Base-by-base conservation (phyloP, 257 asterid genomes). In the Solanum ahanhuiri region DNA sequence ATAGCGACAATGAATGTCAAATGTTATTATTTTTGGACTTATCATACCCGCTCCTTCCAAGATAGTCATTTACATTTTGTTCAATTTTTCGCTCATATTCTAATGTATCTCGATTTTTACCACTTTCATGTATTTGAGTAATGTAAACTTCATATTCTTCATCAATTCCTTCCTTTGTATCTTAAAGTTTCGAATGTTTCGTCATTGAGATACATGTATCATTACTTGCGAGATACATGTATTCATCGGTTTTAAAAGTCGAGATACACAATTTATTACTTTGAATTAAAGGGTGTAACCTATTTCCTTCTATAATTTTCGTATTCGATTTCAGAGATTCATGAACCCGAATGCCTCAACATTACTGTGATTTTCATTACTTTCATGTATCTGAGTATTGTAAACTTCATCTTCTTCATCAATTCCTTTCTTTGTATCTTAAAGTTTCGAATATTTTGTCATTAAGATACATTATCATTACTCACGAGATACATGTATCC, bases 1-100 rank as follows among this genome's bases (percentile, higher is more conserved):
- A 95, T 98, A 2, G 98, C 98, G 6, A 94, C 98, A 22, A 93
- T 97, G 98, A 97, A 97, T 89, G 90, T 94, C 92, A 97, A 94
- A 90, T 97, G 92, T 92, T 63, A 77, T 87, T 64, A 60, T 75
- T 73, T 43, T 39, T 17, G 15, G 43, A 83, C 83, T 87, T 5
- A 14, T 67, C 64, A 48, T 58, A 87, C 77, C 17, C 85, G 51
- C 63, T n/a, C 60, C 82, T 57, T 85, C 85, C 48, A 73, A 71
- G 22, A 67, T 81, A 9, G 12, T 45, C 4, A 12, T 71, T 71
- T 51, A 33, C 71, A 79, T 63, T 28, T 54, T 45, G 71, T 51
- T 51, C 22, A 5, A 51, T 51, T 15, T 51, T 51, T 15, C 22
- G 3, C 60, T 51, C 22, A 51, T 51, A 17, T 51, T 51, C 22